Percentiles rank a stretch among this genome's conserved stretches.
phyloP scores from a whole-genome alignment of 1,284 basidiomycete species.

The Hemileia vastatrix region DNA sequence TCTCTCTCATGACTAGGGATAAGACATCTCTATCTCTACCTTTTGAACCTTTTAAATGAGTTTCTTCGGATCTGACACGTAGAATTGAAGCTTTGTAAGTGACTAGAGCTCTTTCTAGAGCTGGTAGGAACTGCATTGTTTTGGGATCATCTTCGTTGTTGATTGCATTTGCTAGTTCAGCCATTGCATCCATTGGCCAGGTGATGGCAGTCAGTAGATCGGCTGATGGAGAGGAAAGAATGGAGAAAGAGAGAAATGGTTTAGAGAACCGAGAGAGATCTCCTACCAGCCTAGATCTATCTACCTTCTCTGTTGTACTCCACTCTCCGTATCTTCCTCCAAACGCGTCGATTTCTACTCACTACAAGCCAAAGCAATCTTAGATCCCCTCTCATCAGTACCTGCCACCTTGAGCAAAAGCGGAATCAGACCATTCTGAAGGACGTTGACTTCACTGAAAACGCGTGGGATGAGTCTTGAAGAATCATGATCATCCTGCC shows the following conservation, averaged over 20 bases:
- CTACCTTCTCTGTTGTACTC: neutral
- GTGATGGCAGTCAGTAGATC: slow-evolving; percentile 43
- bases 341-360: too few species aligned
- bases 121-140: slow-evolving; percentile 29
- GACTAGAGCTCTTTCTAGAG: slow-evolving; percentile 32
- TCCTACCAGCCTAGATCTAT: neutral
- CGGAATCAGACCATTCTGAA: too few species aligned
- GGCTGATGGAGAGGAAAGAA: slow-evolving; percentile 15
- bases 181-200: slow-evolving; percentile 40
- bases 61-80: slow-evolving; percentile 28
- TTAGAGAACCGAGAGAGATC: neutral
- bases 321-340: neutral
- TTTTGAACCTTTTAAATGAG: neutral
- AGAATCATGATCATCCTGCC: too few species aligned
- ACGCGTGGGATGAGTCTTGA: too few species aligned
- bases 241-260: neutral
- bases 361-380: too few species aligned
- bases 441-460: too few species aligned
- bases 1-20: slow-evolving; percentile 32
- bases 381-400: too few species aligned
- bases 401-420: too few species aligned
- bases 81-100: slow-evolving; percentile 41
- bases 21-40: slow-evolving; percentile 31
- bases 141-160: slow-evolving; percentile 34
- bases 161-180: slow-evolving; percentile 35